Evolutionary conservation across 164 flowering plant species (phyloP).

Genomic region (Euptelea pleiosperma): DNA sequence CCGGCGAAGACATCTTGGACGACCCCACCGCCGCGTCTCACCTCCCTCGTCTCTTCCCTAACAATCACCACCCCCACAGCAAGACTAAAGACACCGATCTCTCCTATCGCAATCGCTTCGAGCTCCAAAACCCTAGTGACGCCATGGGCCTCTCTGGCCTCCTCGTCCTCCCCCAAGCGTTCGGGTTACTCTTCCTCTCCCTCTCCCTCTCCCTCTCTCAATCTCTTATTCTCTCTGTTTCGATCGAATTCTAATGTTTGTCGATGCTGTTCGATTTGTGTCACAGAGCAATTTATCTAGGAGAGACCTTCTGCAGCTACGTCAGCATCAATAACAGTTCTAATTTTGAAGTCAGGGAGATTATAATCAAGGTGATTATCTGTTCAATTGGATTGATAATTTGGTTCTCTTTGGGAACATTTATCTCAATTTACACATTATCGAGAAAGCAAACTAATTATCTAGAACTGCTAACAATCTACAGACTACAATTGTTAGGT

Average conservation of each 20-base stretch:
- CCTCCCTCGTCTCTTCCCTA: slow-evolving; percentile 41
- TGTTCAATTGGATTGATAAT: not conserved
- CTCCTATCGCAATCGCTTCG: slow-evolving; percentile 61
- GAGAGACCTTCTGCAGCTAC: slow-evolving; percentile 96
- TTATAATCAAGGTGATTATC: slow-evolving; percentile 64
- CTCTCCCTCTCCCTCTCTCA: not conserved
- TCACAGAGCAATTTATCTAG: slow-evolving; percentile 86
- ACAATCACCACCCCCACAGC: slow-evolving; percentile 5
- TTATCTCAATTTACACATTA: not conserved
- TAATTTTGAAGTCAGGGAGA: slow-evolving; percentile 73
- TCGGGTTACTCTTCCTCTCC: slow-evolving; percentile 49
- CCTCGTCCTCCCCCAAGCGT: slow-evolving; percentile 89
- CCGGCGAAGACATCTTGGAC: slow-evolving; percentile 81
- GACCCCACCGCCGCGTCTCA: slow-evolving; percentile 45
- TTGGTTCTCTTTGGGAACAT: not conserved
- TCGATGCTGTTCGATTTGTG: not conserved
- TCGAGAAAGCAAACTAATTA: too few species aligned
- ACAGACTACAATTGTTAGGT: too few species aligned
- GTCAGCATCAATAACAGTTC: slow-evolving; percentile 96
- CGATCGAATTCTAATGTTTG: not conserved
- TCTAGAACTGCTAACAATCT: too few species aligned
- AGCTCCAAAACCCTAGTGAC: slow-evolving; percentile 55
- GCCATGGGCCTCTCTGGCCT: slow-evolving; percentile 86
- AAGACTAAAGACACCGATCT: slow-evolving; percentile 41
- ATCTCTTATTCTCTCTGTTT: not conserved